Evolutionary conservation across 2,329 filamentous ascomycete species (phyloP), one percentile per base, ranked within the genome.

Genomic region (Neopestalotiopsis sp.): DNA sequence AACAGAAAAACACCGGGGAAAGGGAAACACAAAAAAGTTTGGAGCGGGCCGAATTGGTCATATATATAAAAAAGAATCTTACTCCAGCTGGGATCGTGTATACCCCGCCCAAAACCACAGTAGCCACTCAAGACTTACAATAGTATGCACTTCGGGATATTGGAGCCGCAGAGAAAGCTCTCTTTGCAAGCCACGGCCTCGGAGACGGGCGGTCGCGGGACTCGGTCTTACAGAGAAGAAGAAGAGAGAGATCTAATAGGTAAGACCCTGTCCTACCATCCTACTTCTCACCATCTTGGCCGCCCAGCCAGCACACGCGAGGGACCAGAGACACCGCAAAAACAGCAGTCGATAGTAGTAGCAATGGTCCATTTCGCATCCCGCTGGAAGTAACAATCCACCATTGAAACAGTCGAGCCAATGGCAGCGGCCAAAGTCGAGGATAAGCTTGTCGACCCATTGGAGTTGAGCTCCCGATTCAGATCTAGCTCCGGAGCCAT

Each of bases 121-220:
- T 13, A 14, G 32, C 34, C 30, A 40, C 59, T 38, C 9, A 28
- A 28, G 24, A 28, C 24, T 28, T 28, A 28, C 24, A 28, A 34
- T 12, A 28, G 17, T 12, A 53, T 53, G 45, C 45, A 53, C 14
- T 9, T 53, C 45, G 45, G 45, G 17, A 53, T 53, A 20, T 7
- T n/a, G 5, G 45, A 53, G 45, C 45, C 45, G 45, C 17, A 53
- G n/a, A 24, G 17, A 53, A 38, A 24, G 45, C 45, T 53, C 45
- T 49, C 13, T n/a, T n/a, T n/a, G n/a, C 17, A 53, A 53, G 45
- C 45, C 4, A 53, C n/a, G 30, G 10, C 6, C 40, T 66, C 63
- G 42, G 63, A n/a, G 63, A 13, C 45, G 63, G 49, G 63, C 63
- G 63, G 56, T 34, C 9, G 49, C 63, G 63, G 63, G 53, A 56